These are phyloP conservation scores for Serendipita vermifera DNA, from an alignment of 768 basidiomycete genomes.

Conservation along the genomic window DNA sequence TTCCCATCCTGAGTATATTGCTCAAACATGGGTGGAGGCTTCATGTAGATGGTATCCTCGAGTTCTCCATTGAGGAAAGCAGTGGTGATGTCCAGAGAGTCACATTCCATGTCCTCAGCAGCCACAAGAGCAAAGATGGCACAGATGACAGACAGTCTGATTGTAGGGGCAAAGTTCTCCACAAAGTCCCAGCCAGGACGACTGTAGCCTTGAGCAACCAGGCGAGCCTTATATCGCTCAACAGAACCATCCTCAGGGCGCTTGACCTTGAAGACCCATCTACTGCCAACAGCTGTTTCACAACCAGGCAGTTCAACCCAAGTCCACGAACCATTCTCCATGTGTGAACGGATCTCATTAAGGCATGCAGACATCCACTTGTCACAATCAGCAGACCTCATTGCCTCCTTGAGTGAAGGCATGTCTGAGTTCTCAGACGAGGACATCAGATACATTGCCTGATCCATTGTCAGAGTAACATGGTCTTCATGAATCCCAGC, in stretches of 20 bases:
- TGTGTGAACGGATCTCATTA: slow-evolving; percentile 14
- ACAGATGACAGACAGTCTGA: slow-evolving; percentile 18
- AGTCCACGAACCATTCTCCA: slow-evolving; percentile 13
- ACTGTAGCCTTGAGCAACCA: slow-evolving; percentile 30
- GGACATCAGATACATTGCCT: too few relatives aligned
- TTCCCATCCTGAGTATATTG: not conserved
- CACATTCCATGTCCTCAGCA: slow-evolving; percentile 13
- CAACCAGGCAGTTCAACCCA: slow-evolving; percentile 14
- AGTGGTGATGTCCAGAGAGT: slow-evolving; percentile 12
- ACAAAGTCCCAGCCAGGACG: slow-evolving; percentile 28
- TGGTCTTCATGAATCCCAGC: too few relatives aligned
- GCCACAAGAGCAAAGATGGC: slow-evolving; percentile 20
- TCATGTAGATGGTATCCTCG: slow-evolving; percentile 21
- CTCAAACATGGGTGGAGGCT: slow-evolving; percentile 15
- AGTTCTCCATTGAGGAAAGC: slow-evolving; percentile 20
- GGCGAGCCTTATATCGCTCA: slow-evolving; percentile 22
- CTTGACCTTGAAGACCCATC: slow-evolving; percentile 22
- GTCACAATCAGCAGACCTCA: too few relatives aligned
- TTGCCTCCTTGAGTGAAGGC: too few relatives aligned
- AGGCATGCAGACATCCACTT: too few relatives aligned
- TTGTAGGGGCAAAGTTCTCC: slow-evolving; percentile 25
- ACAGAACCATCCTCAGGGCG: slow-evolving; percentile 17
- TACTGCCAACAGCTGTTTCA: slow-evolving; percentile 16
- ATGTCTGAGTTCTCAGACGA: too few relatives aligned
- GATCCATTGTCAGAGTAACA: too few relatives aligned